These are phyloP conservation scores for Mycena venus DNA, from an alignment of 768 basidiomycete species.

Conservation along the genomic window DNA sequence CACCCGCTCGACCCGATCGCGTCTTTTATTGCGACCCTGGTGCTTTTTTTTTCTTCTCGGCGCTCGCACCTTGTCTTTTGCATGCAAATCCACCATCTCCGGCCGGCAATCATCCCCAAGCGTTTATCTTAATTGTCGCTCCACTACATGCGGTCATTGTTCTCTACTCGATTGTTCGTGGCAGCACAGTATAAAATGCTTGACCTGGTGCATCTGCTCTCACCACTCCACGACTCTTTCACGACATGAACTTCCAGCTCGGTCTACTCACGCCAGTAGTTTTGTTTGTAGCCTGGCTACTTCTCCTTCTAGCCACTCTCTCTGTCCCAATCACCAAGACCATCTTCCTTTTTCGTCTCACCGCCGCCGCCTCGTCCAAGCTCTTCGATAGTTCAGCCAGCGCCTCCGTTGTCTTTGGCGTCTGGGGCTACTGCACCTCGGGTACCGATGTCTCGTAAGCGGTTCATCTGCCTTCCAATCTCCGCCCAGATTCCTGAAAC, in stretches of 20 bases:
- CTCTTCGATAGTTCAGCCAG: slow-evolving; percentile 51
- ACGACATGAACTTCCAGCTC: slow-evolving; percentile 34
- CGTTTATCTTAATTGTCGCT: neutral
- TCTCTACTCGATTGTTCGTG: neutral
- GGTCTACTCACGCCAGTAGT: slow-evolving; percentile 55
- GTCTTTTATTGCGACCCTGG: neutral
- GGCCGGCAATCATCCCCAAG: neutral
- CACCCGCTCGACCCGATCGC: neutral
- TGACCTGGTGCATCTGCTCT: neutral
- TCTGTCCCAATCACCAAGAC: slow-evolving; percentile 70
- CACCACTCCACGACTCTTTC: slow-evolving; percentile 18
- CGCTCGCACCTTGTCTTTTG: neutral
- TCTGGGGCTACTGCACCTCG: slow-evolving; percentile 75
- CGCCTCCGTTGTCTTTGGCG: slow-evolving; percentile 64
- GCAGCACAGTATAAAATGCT: slow-evolving; percentile 22
- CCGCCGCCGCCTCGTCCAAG: slow-evolving; percentile 48
- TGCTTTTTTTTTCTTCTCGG: neutral
- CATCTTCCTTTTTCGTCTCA: slow-evolving; percentile 69
- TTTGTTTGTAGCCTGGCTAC: slow-evolving; percentile 66
- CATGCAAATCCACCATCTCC: neutral
- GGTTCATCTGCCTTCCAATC: slow-evolving; percentile 27
- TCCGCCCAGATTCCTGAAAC: slow-evolving; percentile 12
- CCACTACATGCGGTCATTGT: slow-evolving; percentile 8
- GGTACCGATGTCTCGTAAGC: slow-evolving; percentile 59
- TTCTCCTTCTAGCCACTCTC: slow-evolving; percentile 73